A percentile compares a stretch with the other conserved stretches of the same genome.
Conservation (phyloP, 441 rosid genomes). For the Arabidopsis hybrid region DNA sequence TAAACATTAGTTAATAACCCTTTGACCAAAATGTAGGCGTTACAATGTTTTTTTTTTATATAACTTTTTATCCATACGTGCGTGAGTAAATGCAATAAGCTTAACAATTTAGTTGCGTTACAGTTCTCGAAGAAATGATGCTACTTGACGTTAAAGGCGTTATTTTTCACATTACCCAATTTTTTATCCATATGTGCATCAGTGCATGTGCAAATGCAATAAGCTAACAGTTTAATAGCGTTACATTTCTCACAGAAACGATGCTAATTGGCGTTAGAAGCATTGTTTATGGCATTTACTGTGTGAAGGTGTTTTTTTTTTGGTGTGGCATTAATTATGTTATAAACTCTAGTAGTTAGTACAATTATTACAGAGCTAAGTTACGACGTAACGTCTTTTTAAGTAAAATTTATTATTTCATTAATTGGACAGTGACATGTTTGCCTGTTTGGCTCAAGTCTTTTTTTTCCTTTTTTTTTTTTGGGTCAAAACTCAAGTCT, state of each 20-base stretch:
- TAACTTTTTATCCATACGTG: background rate
- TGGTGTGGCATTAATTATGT: background rate
- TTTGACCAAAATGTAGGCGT: background rate
- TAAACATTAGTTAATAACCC: background rate
- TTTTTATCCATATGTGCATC: background rate
- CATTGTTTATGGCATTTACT: background rate
- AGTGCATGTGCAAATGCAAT: background rate
- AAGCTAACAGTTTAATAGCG: background rate
- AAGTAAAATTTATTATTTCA: background rate
- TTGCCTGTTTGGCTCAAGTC: constrained; percentile 7
- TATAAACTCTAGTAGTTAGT: background rate
- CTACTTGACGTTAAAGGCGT: background rate
- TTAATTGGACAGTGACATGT: constrained; percentile 3
- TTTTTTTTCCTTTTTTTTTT: no score
- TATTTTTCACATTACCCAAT: background rate
- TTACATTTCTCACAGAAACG: background rate
- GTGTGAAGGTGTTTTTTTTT: background rate
- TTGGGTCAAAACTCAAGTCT: background rate
- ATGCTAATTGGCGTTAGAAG: background rate
- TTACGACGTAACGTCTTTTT: background rate
- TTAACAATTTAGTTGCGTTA: background rate
- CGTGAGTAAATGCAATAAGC: background rate
- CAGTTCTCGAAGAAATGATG: background rate
- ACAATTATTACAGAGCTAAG: background rate
- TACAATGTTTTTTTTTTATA: background rate